Evolutionary conservation across 1,139 yeast species (phyloP).

Genomic region (Zhuliangozyma parablackwelliae): DNA sequence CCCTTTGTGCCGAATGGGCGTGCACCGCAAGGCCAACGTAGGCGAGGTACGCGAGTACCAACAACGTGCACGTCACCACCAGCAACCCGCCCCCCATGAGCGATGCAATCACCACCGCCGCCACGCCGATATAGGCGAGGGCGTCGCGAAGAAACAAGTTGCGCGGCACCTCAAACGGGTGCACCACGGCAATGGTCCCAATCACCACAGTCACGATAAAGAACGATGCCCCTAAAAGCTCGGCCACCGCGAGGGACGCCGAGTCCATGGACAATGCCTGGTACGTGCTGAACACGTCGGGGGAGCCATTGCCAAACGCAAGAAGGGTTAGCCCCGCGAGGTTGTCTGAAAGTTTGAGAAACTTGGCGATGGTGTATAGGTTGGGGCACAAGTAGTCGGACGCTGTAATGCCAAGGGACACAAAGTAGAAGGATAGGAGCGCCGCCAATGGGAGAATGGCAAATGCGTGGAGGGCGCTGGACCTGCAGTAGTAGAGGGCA

Average conservation of each 20-base stretch:
- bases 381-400: slow-evolving; percentile 76
- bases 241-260: slow-evolving; percentile 80
- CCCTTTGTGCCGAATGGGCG: slow-evolving; percentile 23
- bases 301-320: slow-evolving; percentile 90
- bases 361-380: slow-evolving; percentile 54
- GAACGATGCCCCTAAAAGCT: slow-evolving; percentile 78
- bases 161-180: slow-evolving; percentile 59
- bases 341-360: slow-evolving; percentile 65
- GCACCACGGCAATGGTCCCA: slow-evolving; percentile 67
- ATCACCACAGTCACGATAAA: slow-evolving; percentile 73
- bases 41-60: slow-evolving; percentile 46
- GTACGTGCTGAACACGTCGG: slow-evolving; percentile 82
- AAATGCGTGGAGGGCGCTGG: slow-evolving; percentile 5
- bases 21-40: slow-evolving; percentile 49
- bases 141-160: slow-evolving; percentile 53
- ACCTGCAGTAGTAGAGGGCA: slow-evolving; percentile 34
- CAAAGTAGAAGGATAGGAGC: slow-evolving; percentile 38
- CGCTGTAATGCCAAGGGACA: slow-evolving; percentile 68
- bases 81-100: slow-evolving; percentile 44
- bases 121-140: slow-evolving; percentile 46
- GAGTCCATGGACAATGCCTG: slow-evolving; percentile 69
- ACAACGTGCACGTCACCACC: slow-evolving; percentile 39
- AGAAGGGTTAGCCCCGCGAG: slow-evolving; percentile 83
- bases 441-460: slow-evolving; percentile 16
- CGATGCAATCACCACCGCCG: slow-evolving; percentile 36